Conservation (phyloP, 2,329 filamentous ascomycete species). For the Pseudogymnoascus sp. region DNA sequence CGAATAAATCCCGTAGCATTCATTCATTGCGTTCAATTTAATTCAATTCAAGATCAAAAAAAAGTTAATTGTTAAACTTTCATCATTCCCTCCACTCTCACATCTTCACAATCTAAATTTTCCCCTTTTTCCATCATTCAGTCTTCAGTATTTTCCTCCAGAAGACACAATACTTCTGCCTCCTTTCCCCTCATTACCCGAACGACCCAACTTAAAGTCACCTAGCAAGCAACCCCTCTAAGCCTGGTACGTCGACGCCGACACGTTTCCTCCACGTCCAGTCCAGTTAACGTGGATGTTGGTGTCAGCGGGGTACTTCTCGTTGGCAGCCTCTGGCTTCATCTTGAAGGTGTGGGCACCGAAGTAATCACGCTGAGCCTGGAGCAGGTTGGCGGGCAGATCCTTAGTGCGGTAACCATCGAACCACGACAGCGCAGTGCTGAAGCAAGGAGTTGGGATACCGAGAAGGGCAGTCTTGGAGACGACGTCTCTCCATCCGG, state of each 20-base stretch:
- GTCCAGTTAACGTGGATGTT: slow-evolving; percentile 99
- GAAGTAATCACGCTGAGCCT: slow-evolving; percentile 99
- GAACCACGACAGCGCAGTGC: slow-evolving; percentile 95
- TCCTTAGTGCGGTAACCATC: slow-evolving; percentile 97
- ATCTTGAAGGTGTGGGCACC: slow-evolving; percentile 86
- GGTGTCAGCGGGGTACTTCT: slow-evolving; percentile 75
- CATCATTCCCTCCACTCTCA: too few relatives aligned
- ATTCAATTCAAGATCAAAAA: too few relatives aligned
- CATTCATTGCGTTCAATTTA: too few relatives aligned
- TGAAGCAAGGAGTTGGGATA: slow-evolving; percentile 94
- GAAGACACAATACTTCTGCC: too few relatives aligned
- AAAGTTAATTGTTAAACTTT: too few relatives aligned
- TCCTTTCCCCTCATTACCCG: too few relatives aligned
- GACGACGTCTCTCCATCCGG: slow-evolving; percentile 85
- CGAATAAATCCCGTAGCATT: too few relatives aligned
- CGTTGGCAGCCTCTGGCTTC: slow-evolving; percentile 71
- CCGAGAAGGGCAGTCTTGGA: slow-evolving; percentile 88
- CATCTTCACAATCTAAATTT: too few relatives aligned
- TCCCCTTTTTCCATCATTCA: too few relatives aligned
- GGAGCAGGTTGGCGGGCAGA: slow-evolving; percentile 94
- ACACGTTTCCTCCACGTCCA: slow-evolving; percentile 92
- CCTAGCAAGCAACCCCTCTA: slow-evolving; percentile 41
- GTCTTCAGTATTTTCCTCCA: too few relatives aligned
- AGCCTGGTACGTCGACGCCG: slow-evolving; percentile 94
- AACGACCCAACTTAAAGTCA: too few relatives aligned